Base-by-base conservation (phyloP, 1,284 basidiomycete genomes). In the Puccinia coronata region DNA sequence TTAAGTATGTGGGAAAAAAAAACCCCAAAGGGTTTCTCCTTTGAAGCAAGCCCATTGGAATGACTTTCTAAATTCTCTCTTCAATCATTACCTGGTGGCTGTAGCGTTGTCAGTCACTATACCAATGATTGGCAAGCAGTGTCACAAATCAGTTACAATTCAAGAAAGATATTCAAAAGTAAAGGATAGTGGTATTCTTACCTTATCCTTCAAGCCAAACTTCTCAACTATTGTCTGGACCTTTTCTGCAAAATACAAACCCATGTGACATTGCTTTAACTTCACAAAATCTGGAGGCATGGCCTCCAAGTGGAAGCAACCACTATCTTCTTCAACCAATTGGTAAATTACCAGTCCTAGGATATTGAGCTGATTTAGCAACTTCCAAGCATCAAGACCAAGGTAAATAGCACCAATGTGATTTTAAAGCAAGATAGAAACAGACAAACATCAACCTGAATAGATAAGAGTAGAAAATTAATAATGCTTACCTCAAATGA, bases 1-100 rank as follows among this genome's bases (percentile, higher is more conserved):
- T 69, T 69, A 3, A 69, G 39, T n/a, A 69, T 69, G 43, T 69
- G 65, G 47, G 65, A 36, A 47, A 69, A 69, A 69, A 23, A 69
- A n/a, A 11, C 43, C 25, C 65, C 65, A 69, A 43, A 39, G 65
- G 6, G 18, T 12, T 69, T 69, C 25, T 12, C 65, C 65, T 69
- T 69, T 69, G 65, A 69, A 69, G 20, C 65, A 23, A 20, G 65
- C 12, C 65, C 65, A 69, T 36, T n/a, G 8, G 43, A 43, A 69
- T 18, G 34, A n/a, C n/a, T n/a, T n/a, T 28, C 25, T 28, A 18
- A 25, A 65, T 65, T n/a, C 31, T 49, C 25, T 41, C 14, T n/a
- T n/a, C n/a, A n/a, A 39, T 69, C 5, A 39, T 69, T 25, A 41
- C 25, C 3, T 31, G 31, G 36, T 69, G n/a, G n/a, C n/a, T n/a